Percentiles rank a stretch among this genome's conserved stretches.
Evolutionary conservation across 1,139 yeast species (phyloP).

Genomic region (Chernovozyma aurita): DNA sequence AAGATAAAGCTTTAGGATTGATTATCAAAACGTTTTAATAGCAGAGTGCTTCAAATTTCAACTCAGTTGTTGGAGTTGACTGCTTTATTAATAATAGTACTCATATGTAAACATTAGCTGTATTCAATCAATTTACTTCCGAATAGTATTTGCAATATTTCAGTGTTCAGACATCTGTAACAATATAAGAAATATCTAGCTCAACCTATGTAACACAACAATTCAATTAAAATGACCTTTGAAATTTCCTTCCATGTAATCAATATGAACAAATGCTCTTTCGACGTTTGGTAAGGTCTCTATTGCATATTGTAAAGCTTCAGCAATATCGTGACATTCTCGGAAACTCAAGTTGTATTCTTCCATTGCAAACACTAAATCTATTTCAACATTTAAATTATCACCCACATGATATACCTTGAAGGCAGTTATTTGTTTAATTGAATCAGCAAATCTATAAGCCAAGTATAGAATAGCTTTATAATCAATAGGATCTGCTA

Average conservation of each 20-base stretch:
- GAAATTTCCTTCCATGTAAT: slow-evolving; percentile 56
- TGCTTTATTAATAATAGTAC: no score
- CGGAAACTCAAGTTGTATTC: slow-evolving; percentile 45
- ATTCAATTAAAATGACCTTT: slow-evolving; percentile 40
- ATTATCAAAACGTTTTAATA: no score
- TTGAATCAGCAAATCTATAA: slow-evolving; percentile 64
- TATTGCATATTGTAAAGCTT: slow-evolving; percentile 73
- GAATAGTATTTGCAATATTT: no score
- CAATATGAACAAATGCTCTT: slow-evolving; percentile 78
- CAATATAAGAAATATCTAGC: no score
- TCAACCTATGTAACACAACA: no score
- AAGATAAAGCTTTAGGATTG: no score
- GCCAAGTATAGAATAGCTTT: slow-evolving; percentile 66
- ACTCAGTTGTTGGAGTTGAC: no score
- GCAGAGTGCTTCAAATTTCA: no score
- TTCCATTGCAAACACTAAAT: slow-evolving; percentile 54
- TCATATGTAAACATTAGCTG: no score
- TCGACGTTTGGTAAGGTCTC: slow-evolving; percentile 76
- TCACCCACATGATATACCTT: slow-evolving; percentile 81
- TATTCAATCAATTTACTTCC: no score
- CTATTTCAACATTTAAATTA: slow-evolving; percentile 71
- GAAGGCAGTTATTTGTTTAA: slow-evolving; percentile 60
- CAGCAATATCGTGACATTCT: slow-evolving; percentile 79
- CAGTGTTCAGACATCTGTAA: no score
- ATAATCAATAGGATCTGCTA: slow-evolving; percentile 59